Evolutionary conservation across 192 early-diverging fungal species (phyloP).

Genomic region (Oehlia diaphana): DNA sequence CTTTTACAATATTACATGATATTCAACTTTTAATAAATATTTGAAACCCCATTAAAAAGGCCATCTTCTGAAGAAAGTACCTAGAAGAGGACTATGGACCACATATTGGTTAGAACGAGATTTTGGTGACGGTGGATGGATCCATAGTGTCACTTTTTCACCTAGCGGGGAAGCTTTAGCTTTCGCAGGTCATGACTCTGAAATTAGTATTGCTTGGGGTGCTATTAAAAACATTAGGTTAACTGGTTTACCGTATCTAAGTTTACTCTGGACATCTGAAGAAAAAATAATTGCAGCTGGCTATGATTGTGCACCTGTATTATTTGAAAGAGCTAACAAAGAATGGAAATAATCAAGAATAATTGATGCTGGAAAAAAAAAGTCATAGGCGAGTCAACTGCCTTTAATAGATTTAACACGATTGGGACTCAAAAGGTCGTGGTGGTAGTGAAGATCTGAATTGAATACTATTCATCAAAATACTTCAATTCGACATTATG

Average conservation of each 20-base stretch:
- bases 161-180: conserved; percentile 86
- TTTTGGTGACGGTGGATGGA: conserved; percentile 76
- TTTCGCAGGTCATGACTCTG: conserved; percentile 85
- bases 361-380: conserved; percentile 79
- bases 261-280: conserved; percentile 77
- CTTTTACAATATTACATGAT: no score
- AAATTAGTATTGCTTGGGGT: conserved; percentile 69
- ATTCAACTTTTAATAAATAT: no score
- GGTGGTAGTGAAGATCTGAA: conserved; percentile 61
- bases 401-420: conserved; percentile 83
- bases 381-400: conserved; percentile 62
- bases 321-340: conserved; percentile 61
- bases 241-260: conserved; percentile 71
- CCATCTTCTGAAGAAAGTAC: no score
- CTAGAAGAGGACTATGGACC: no score
- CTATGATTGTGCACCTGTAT: conserved; percentile 89
- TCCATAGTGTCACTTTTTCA: conserved; percentile 89
- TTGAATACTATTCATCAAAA: conserved; percentile 92
- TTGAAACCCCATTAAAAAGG: no score
- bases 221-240: conserved; percentile 61
- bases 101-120: no score
- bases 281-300: conserved; percentile 82
- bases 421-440: conserved; percentile 79
- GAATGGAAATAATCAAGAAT: conserved; percentile 67
- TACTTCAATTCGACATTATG: conserved; percentile 65